Percentiles rank a stretch among this genome's conserved stretches.
Conservation (phyloP, 495 filamentous ascomycete genomes). For the Neohortaea acidophila region DNA sequence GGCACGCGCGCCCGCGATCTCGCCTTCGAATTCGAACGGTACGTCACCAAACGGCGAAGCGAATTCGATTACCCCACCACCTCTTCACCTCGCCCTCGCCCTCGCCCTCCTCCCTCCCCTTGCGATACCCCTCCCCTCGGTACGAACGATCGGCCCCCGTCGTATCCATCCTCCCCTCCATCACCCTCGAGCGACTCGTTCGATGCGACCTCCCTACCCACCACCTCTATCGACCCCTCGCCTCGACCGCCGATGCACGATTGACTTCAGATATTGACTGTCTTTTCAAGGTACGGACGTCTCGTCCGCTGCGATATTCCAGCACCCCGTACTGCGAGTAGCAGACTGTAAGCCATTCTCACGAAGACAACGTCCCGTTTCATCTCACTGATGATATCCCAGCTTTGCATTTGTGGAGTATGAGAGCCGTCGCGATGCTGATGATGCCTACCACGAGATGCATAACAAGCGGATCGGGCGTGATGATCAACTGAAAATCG, state of each 20-base stretch:
- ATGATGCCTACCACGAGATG: slow-evolving; percentile 99
- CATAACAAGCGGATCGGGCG: slow-evolving; percentile 97
- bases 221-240: too few species aligned
- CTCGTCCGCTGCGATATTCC: slow-evolving; percentile 98
- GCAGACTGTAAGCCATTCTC: slow-evolving; percentile 67
- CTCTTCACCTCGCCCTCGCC: slow-evolving; percentile 2
- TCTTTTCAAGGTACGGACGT: slow-evolving; percentile 70
- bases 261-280: too few species aligned
- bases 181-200: slow-evolving; percentile 12
- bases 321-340: slow-evolving; percentile 79
- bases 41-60: slow-evolving; percentile 41
- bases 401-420: slow-evolving; percentile 99
- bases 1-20: slow-evolving; percentile 98
- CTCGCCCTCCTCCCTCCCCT: slow-evolving; percentile 19
- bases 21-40: slow-evolving; percentile 99
- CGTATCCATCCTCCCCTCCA: slow-evolving; percentile 10
- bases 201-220: slow-evolving; percentile 7
- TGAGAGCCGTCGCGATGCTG: slow-evolving; percentile 94
- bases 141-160: background rate
- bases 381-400: slow-evolving; percentile 16
- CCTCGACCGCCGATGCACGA: too few species aligned
- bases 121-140: slow-evolving; percentile 16
- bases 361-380: slow-evolving; percentile 4
- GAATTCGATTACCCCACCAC: too few species aligned
- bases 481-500: slow-evolving; percentile 94